Conservation (phyloP, 805 yeast species). For the Candida parachauliodes region DNA sequence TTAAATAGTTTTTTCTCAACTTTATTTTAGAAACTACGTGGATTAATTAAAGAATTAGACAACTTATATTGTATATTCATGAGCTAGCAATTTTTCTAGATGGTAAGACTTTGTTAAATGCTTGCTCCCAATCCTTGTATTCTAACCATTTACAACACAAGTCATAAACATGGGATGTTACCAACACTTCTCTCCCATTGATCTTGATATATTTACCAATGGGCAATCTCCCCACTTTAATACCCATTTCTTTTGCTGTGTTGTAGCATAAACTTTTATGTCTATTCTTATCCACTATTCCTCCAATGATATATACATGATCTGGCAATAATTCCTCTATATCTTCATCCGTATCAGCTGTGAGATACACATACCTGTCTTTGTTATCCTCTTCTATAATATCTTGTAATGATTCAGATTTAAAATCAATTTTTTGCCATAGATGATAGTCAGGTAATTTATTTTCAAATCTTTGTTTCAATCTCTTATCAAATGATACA, state of each 20-base stretch:
- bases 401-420: constrained; percentile 29
- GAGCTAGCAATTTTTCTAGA: constrained; percentile 61
- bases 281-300: constrained; percentile 93
- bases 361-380: constrained; percentile 58
- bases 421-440: constrained; percentile 65
- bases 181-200: constrained; percentile 83
- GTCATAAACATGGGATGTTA: constrained; percentile 95
- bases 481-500: constrained; percentile 60
- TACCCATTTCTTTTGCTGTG: constrained; percentile 73
- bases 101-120: constrained; percentile 87
- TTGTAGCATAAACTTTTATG: constrained; percentile 74
- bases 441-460: constrained; percentile 52
- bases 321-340: constrained; percentile 63
- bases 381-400: constrained; percentile 24
- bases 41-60: no score
- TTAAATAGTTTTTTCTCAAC: no score
- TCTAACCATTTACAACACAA: constrained; percentile 79
- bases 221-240: constrained; percentile 76
- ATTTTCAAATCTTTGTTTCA: constrained; percentile 66
- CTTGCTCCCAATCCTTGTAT: constrained; percentile 71
- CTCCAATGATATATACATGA: constrained; percentile 84
- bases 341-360: constrained; percentile 81
- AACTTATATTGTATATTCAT: no score
- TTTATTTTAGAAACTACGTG: no score
- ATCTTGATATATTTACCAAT: constrained; percentile 79